Base-by-base conservation (phyloP, 108 stramenopile genomes). In the Aurantiochytrium sp. region DNA sequence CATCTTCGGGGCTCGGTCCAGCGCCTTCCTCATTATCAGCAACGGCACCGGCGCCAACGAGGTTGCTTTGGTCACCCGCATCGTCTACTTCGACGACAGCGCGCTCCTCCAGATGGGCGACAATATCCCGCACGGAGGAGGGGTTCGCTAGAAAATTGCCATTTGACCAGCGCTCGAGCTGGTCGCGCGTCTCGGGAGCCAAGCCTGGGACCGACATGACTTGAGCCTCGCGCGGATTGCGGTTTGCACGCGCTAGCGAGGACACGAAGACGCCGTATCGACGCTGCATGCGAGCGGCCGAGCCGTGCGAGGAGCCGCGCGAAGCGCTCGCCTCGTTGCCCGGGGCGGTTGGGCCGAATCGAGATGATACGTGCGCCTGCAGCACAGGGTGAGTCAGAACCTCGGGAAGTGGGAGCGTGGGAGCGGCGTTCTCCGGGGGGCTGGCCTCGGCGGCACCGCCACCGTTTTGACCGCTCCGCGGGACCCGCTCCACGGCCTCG, bases 121-220 rank as follows among this genome's bases (percentile, higher is more conserved):
- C 73, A 3, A 81, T 48, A 1, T 81, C 73, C 6, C 19, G 45
- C 27, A 81, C 73, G 8, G 73, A 6, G 6, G 24, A n/a, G n/a
- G 36, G 6, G 30, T 81, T 30, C 12, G 73, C 6, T 17, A 30
- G 10, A 41, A 48, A 48, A 12, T 48, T 48, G 2, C 73, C 73
- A 81, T 81, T 81, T 48, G 73, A 41, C 73, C 73, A 81, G 17
- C 73, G 36, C 45, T 41, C 45, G 45, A 81, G 73, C 45, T 81
- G 73, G 73, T 81, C 73, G 8, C 45, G 39, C 6, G 73, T 30
- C 73, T 48, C 73, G 30, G 45, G 42, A 6, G 73, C 59, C 8
- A 65, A 19, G 24, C 59, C 59, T 17, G 59, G 59, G 10, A 65
- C 34, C 15, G 8, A 8, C 27, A 65, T 65, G 8, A 19, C 34